Base-by-base conservation (phyloP, 495 filamentous ascomycete species). In the Rhypophila decipiens region DNA sequence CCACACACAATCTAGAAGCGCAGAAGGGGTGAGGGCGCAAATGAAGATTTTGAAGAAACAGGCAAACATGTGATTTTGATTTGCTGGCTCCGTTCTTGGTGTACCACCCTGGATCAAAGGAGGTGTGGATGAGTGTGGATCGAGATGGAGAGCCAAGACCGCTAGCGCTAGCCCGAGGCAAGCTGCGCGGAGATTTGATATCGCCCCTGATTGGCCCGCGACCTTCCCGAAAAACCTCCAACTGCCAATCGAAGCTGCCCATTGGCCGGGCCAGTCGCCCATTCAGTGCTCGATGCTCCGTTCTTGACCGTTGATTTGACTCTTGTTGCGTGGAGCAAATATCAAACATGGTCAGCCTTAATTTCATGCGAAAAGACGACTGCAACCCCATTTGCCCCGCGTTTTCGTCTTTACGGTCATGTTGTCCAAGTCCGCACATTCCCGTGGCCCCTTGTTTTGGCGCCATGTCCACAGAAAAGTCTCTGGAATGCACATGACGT, bases 301-400 rank as follows among this genome's bases (percentile, higher is more conserved):
- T 4, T 33, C 37, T 36, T 44, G 39, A 15, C 13, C 41, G 49
- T 45, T 56, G 49, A 56, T 56, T 56, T 49, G 53, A n/a, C 15
- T 49, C 22, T n/a, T 12, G 23, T n/a, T 11, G n/a, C 24, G 44
- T 52, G 49, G 44, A 36, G 38, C 53, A 51, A 52, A 47, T 52
- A n/a, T 38, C 42, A 24, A 13, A 13, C 27, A 31, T 31, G 7
- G 27, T 31, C 27, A 31, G 27, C 27, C 13, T 13, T 31, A 31
- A 31, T 31, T 31, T 31, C 27, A 31, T 31, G 27, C 27, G 27
- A 31, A 7, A 13, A 7, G 7, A 31, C 7, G 27, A 31, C 13
- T 31, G 7, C 27, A 13, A 31, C 27, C 13, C 27, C 27, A 31
- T 31, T 31, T 13, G 27, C 27, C 13, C 27, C 27, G n/a, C n/a